Base-by-base conservation (phyloP, 176 grass and related monocot genomes). In the Oryza officinalis region DNA sequence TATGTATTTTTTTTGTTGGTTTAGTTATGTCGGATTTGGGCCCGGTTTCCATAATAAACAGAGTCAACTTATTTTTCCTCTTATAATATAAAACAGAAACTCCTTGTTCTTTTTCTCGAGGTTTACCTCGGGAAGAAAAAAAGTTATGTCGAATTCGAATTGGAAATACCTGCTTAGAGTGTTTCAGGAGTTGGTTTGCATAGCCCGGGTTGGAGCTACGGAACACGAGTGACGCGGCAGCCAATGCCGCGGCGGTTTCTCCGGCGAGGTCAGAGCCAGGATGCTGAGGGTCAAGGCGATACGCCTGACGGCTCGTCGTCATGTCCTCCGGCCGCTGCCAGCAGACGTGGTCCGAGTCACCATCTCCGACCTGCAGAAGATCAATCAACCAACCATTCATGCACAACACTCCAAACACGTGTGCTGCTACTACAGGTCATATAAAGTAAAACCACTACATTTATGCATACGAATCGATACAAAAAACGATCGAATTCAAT, bases 271-370 rank as follows among this genome's bases (percentile, higher is more conserved):
- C 96, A 8, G 96, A 98, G 0, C 96, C 96, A 0, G 96, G 96
- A 66, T 88, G 75, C 70, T 89, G 41, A 10, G 88, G 61, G 30
- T 98, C 93, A 1, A 98, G 80, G 37, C 87, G 85, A 67, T 98
- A 98, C 2, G 96, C 96, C 67, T 79, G 84, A 0, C 96, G 93
- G 84, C 85, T 98, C 27, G 96, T 98, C 20, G 91, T 95, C 96
- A 95, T 98, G 68, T 98, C 96, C 87, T 98, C 96, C 18, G 96
- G 96, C 71, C 96, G 86, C 80, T 93, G 89, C 96, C 96, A 98
- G 78, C 96, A 98, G 54, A 64, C 43, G 81, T 98, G 96, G 38
- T 95, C 96, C 1, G 96, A 85, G 63, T 91, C 87, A 7, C 96
- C 96, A 27, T 98, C 96, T 27, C 93, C 93, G 25, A 98, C 93